These are phyloP conservation scores for Orbilia ellipsospora DNA, from an alignment of 2,329 filamentous ascomycete species.

Conservation along the genomic window DNA sequence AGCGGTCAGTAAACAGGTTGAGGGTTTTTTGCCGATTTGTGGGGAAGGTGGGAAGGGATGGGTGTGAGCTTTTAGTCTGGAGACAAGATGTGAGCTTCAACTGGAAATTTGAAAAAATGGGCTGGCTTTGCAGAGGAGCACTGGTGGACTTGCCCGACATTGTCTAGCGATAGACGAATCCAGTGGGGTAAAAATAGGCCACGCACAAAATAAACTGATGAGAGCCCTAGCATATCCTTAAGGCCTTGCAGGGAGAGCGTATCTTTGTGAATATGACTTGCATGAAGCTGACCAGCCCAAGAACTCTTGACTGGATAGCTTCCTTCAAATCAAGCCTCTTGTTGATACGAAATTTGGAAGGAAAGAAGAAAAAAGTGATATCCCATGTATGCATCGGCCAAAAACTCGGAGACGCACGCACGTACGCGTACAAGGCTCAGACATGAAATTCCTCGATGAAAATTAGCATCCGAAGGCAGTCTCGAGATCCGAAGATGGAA, in stretches of 20 bases:
- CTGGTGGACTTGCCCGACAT: constrained; percentile 45
- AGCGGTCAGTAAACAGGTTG: constrained; percentile 53
- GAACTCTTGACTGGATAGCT: constrained; percentile 1
- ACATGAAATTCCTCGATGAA: background rate
- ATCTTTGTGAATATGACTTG: constrained; percentile 21
- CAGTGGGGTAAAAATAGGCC: constrained; percentile 17
- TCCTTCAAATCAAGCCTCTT: background rate
- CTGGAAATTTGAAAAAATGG: constrained; percentile 34
- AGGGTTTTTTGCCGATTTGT: constrained; percentile 56
- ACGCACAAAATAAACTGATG: too few relatives aligned
- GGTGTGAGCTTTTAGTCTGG: too few relatives aligned
- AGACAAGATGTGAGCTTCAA: constrained; percentile 34
- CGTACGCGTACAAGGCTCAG: background rate
- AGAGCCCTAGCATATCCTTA: too few relatives aligned
- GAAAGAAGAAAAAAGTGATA: constrained; percentile 17
- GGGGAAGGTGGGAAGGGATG: constrained; percentile 35
- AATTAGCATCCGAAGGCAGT: too few relatives aligned
- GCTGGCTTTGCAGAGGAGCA: constrained; percentile 10
- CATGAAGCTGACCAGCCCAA: constrained; percentile 25
- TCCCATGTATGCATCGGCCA: background rate
- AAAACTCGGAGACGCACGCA: background rate
- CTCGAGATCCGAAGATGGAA: too few relatives aligned
- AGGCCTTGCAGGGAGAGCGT: too few relatives aligned
- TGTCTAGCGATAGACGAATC: constrained; percentile 42
- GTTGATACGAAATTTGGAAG: too few relatives aligned